phyloP scores from a whole-genome alignment of 331 rosid genomes.

The Dryas integrifolia region DNA sequence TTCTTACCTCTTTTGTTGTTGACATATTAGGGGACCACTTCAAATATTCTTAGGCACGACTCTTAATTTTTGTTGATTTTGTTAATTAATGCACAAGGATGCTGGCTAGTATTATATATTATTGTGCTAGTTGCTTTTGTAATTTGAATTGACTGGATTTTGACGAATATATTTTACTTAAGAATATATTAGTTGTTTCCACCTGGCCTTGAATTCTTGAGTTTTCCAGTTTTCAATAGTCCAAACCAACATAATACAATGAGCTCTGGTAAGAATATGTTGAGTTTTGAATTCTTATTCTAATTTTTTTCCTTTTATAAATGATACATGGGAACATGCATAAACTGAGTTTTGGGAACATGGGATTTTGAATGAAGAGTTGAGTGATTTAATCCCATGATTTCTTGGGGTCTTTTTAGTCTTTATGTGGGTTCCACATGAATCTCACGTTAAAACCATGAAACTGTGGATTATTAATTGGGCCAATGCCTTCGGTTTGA shows the following conservation, averaged over 20 bases:
- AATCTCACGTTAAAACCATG: too few species aligned
- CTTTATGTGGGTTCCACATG: too few species aligned
- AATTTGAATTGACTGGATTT: slow-evolving; percentile 7
- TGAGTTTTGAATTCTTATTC: neutral
- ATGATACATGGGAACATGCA: neutral
- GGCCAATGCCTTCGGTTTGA: too few species aligned
- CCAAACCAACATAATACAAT: neutral
- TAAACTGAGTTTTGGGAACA: too few species aligned
- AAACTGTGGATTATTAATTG: too few species aligned
- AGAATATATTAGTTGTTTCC: neutral
- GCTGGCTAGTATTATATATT: slow-evolving; percentile 13
- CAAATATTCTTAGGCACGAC: slow-evolving; percentile 31
- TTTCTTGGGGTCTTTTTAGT: neutral
- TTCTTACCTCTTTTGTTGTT: slow-evolving; percentile 11
- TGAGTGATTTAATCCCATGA: too few species aligned
- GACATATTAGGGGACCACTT: slow-evolving; percentile 19
- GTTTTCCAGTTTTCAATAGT: neutral
- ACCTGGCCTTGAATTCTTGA: neutral
- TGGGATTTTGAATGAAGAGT: neutral
- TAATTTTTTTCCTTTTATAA: neutral
- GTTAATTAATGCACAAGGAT: slow-evolving; percentile 33
- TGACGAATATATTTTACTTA: neutral
- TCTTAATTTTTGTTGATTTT: slow-evolving; percentile 23
- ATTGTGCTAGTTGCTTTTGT: slow-evolving; percentile 11
- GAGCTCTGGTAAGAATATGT: neutral